Conservation (phyloP, 306 rosid genomes). For the Corylus americana region DNA sequence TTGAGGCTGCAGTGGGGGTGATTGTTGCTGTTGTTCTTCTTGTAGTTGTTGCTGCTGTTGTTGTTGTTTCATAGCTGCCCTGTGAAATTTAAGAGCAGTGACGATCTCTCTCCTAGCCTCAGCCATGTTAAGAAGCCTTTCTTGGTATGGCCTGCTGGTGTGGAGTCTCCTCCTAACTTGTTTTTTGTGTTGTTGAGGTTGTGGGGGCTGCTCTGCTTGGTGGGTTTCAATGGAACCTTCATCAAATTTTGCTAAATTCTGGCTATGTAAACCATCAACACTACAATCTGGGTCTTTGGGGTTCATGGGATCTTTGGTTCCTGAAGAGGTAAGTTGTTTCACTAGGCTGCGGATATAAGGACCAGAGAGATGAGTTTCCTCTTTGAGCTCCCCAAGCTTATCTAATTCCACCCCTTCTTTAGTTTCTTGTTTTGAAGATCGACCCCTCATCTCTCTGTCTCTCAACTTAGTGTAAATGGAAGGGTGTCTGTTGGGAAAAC, state of each 20-base stretch:
- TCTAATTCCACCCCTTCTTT: constrained; percentile 48
- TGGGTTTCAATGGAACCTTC: constrained; percentile 34
- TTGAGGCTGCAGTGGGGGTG: constrained; percentile 27
- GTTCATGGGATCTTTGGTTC: constrained; percentile 52
- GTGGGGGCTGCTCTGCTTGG: constrained; percentile 33
- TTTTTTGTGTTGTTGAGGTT: constrained; percentile 61
- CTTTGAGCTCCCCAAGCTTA: constrained; percentile 35
- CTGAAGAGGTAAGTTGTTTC: constrained; percentile 61
- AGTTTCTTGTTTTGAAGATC: constrained; percentile 32
- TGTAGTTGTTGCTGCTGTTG: constrained; percentile 45
- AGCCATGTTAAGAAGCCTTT: constrained; percentile 81
- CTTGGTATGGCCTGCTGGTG: constrained; percentile 72
- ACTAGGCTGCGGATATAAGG: constrained; percentile 72
- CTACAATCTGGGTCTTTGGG: constrained; percentile 34
- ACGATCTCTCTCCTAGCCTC: constrained; percentile 94
- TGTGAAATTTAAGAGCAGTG: constrained; percentile 83
- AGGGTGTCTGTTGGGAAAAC: constrained; percentile 45
- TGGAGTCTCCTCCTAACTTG: constrained; percentile 82
- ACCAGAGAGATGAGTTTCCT: constrained; percentile 61
- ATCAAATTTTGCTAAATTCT: constrained; percentile 33
- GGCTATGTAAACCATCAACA: constrained; percentile 22
- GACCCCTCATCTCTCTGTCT: constrained; percentile 37
- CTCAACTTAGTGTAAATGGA: constrained; percentile 34
- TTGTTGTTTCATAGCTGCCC: constrained; percentile 83
- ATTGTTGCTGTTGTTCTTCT: constrained; percentile 24